Evolutionary conservation across 73 alveolate genomes (phyloP).

Genomic region (Tetrahymena borealis): DNA sequence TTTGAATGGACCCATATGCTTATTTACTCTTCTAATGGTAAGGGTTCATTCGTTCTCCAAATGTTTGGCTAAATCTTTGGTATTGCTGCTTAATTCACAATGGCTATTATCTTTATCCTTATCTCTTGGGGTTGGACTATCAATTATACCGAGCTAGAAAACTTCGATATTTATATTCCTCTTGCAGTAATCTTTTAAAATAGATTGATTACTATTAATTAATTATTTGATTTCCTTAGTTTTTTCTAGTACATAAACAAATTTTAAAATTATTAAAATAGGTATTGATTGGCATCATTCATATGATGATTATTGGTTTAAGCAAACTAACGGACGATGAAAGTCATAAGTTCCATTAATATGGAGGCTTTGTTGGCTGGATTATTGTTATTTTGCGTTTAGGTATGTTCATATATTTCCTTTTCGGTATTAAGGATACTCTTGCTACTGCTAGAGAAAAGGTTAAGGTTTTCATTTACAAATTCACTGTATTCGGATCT

Average conservation of each 20-base stretch:
- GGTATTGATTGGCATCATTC: background rate
- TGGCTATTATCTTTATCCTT: slow-evolving; percentile 10
- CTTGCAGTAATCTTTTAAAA: slow-evolving; percentile 23
- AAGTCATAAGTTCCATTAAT: background rate
- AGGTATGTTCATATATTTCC: background rate
- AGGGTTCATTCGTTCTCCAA: slow-evolving; percentile 9
- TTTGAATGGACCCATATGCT: slow-evolving; percentile 19
- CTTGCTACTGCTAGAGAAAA: background rate
- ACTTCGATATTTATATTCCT: slow-evolving; percentile 33
- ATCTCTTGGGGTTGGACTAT: slow-evolving; percentile 48
- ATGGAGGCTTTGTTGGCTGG: background rate
- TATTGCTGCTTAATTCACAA: slow-evolving; percentile 4
- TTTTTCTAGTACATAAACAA: too few species aligned
- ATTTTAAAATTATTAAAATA: too few species aligned
- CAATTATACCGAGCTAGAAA: slow-evolving; percentile 23
- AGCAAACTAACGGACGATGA: background rate
- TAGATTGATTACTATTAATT: background rate
- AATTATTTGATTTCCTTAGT: too few species aligned
- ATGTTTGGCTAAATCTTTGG: slow-evolving; percentile 6
- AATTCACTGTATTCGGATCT: background rate
- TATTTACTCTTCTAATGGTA: slow-evolving; percentile 17
- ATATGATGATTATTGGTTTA: background rate
- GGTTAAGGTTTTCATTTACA: background rate
- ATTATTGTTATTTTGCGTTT: background rate
- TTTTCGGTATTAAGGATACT: background rate